A percentile compares a stretch with the other conserved stretches of the same genome.
These are phyloP conservation scores for Russula abietina DNA, from an alignment of 768 basidiomycete genomes.

Conservation along the genomic window DNA sequence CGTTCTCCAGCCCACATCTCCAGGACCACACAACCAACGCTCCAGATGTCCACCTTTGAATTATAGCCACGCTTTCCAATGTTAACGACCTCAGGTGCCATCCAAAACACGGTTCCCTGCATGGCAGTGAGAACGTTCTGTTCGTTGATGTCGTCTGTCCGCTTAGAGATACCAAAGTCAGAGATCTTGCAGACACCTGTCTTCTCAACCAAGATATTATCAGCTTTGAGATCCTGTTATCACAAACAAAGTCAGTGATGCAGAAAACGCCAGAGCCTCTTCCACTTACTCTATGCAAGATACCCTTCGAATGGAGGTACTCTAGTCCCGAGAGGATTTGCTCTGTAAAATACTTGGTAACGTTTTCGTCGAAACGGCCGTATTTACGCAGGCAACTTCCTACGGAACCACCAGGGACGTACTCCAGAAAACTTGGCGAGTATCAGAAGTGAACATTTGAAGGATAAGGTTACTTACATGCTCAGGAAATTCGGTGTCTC, in stretches of 20 bases:
- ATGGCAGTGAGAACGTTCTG: conserved; percentile 86
- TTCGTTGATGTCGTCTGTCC: conserved; percentile 78
- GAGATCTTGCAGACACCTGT: conserved; percentile 94
- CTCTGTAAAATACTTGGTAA: conserved; percentile 85
- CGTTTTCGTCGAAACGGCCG: conserved; percentile 87
- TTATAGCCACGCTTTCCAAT: conserved; percentile 88
- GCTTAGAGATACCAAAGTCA: conserved; percentile 98
- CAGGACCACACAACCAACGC: conserved; percentile 94
- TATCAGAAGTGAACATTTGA: conserved; percentile 1
- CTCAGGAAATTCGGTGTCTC: conserved; percentile 82
- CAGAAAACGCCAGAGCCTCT: background rate
- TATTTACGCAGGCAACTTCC: conserved; percentile 86
- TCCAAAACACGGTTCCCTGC: conserved; percentile 99
- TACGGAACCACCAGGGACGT: conserved; percentile 96
- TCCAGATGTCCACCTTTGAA: conserved; percentile 98
- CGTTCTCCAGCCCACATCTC: conserved; percentile 99
- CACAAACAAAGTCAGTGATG: conserved; percentile 7
- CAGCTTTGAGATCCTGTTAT: conserved; percentile 86
- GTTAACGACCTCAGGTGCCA: conserved; percentile 94
- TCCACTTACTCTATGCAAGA: conserved; percentile 76
- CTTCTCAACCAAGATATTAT: conserved; percentile 95
- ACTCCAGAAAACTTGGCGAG: conserved; percentile 82
- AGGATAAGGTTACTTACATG: conserved; percentile 57
- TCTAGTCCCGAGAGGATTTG: conserved; percentile 90
- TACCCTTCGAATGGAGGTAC: conserved; percentile 87